Percentiles rank a stretch among this genome's conserved stretches.
phyloP scores from a whole-genome alignment of 2,329 filamentous ascomycete species.

The Epicoccum sorghinum region DNA sequence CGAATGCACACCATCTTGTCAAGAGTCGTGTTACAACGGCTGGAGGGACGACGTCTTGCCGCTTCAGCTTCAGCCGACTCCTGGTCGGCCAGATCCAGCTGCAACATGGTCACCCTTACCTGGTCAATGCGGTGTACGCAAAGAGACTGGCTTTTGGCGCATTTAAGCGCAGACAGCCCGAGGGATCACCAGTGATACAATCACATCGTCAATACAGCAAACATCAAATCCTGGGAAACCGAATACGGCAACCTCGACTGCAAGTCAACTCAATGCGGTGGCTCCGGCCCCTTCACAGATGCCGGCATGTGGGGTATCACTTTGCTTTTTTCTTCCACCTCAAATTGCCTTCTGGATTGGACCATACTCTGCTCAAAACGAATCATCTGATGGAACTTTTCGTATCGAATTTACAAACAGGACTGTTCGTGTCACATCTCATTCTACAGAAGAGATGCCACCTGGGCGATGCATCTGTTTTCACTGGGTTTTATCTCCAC shows the following conservation, averaged over 20 bases:
- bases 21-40: not conserved
- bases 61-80: too few relatives aligned
- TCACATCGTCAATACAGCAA: not conserved
- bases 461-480: too few relatives aligned
- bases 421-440: too few relatives aligned
- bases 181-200: too few relatives aligned
- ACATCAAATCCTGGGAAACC: not conserved
- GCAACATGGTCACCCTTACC: too few relatives aligned
- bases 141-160: too few relatives aligned
- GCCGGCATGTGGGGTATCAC: not conserved
- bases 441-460: too few relatives aligned
- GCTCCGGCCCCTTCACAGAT: not conserved
- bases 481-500: too few relatives aligned
- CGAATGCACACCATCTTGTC: not conserved
- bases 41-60: too few relatives aligned
- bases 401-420: not conserved
- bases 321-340: conserved; percentile 8
- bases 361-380: conserved; percentile 4
- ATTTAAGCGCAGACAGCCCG: too few relatives aligned
- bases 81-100: too few relatives aligned
- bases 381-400: not conserved
- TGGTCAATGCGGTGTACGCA: too few relatives aligned
- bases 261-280: not conserved
- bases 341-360: conserved; percentile 6
- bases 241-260: not conserved